These are phyloP conservation scores for Ogataea saltuana DNA, from an alignment of 805 yeast species.

Conservation along the genomic window DNA sequence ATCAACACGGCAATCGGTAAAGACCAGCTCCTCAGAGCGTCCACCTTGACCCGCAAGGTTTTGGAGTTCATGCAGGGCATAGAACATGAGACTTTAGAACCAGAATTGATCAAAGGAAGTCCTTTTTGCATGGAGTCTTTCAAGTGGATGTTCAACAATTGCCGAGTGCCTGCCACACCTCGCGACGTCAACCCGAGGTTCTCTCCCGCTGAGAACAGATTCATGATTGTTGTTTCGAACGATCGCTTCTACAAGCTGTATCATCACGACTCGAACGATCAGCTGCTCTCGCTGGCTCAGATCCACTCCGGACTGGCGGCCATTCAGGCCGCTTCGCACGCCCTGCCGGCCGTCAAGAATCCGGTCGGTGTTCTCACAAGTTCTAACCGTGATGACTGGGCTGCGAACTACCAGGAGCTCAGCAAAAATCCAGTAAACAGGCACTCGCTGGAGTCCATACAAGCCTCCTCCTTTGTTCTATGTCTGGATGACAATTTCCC, in stretches of 20 bases:
- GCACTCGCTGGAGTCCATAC: constrained; percentile 63
- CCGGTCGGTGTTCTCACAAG: constrained; percentile 82
- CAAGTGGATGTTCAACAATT: constrained; percentile 86
- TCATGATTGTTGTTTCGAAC: constrained; percentile 69
- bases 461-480: constrained; percentile 75
- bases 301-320: constrained; percentile 59
- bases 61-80: constrained; percentile 65
- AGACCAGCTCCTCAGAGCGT: constrained; percentile 70
- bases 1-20: constrained; percentile 54
- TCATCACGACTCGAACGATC: constrained; percentile 52
- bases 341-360: constrained; percentile 40
- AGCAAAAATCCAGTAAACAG: constrained; percentile 59
- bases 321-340: constrained; percentile 44
- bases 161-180: constrained; percentile 71
- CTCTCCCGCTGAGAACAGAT: constrained; percentile 53
- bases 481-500: constrained; percentile 77
- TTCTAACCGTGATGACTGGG: constrained; percentile 84
- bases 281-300: constrained; percentile 46
- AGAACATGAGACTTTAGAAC: constrained; percentile 72
- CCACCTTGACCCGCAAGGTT: constrained; percentile 68
- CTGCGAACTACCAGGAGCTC: constrained; percentile 57
- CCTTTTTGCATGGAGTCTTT: constrained; percentile 97
- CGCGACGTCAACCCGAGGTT: constrained; percentile 59
- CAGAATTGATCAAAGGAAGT: constrained; percentile 69
- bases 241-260: constrained; percentile 78